Evolutionary conservation across 352 stramenopile species (phyloP).

Genomic region (Peronospora destructor): DNA sequence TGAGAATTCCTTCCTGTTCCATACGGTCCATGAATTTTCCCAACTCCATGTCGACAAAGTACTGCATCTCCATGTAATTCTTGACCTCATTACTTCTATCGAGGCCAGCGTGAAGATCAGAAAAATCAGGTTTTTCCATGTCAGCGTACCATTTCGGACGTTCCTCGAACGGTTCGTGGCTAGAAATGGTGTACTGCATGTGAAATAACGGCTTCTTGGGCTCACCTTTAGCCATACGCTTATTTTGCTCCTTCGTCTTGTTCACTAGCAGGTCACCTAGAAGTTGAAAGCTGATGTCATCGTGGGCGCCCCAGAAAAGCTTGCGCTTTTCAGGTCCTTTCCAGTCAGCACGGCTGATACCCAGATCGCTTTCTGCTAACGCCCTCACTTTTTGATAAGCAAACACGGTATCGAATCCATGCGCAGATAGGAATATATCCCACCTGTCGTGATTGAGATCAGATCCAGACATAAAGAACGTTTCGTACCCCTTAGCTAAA

Average conservation of each 20-base stretch:
- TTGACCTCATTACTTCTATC: background rate
- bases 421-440: slow-evolving; percentile 30
- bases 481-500: slow-evolving; percentile 36
- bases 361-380: slow-evolving; percentile 20
- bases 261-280: slow-evolving; percentile 35
- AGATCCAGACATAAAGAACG: slow-evolving; percentile 32
- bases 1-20: slow-evolving; percentile 7
- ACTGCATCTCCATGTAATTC: slow-evolving; percentile 6
- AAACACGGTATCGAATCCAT: slow-evolving; percentile 38
- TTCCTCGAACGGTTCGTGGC: slow-evolving; percentile 30
- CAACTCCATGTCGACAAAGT: slow-evolving; percentile 7
- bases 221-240: slow-evolving; percentile 13
- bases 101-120: slow-evolving; percentile 13
- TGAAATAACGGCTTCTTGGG: slow-evolving; percentile 36
- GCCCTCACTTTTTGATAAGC: slow-evolving; percentile 18
- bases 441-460: slow-evolving; percentile 32
- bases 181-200: slow-evolving; percentile 47
- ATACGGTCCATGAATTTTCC: slow-evolving; percentile 10
- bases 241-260: slow-evolving; percentile 22
- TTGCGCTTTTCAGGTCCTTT: slow-evolving; percentile 1
- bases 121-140: slow-evolving; percentile 29
- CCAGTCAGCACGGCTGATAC: slow-evolving; percentile 28
- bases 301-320: slow-evolving; percentile 34
- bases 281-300: slow-evolving; percentile 37
- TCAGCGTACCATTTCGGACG: slow-evolving; percentile 30